Evolutionary conservation across 75 land plant species (phyloP).

Genomic region (Cunninghamia lanceolata): DNA sequence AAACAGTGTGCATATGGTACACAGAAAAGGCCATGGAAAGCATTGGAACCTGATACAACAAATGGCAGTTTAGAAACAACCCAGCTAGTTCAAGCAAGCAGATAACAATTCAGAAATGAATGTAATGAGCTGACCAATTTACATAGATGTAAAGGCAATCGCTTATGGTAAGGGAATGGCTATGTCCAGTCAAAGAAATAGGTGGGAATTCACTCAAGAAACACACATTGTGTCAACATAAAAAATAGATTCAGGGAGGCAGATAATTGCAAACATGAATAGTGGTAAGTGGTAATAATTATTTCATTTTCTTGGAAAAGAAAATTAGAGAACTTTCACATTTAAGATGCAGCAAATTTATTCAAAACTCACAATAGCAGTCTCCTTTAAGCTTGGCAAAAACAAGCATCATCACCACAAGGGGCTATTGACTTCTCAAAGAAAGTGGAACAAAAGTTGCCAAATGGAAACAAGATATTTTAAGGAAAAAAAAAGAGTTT

Average conservation of each 20-base stretch:
- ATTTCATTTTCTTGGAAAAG: neutral
- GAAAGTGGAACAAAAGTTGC: too few species aligned
- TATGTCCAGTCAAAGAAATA: neutral
- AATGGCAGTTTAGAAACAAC: neutral
- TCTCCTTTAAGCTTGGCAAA: neutral
- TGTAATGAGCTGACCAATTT: neutral
- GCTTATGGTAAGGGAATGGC: neutral
- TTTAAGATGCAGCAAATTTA: too few species aligned
- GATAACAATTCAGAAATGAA: neutral
- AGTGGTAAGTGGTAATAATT: neutral
- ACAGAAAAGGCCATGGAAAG: neutral
- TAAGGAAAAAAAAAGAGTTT: neutral
- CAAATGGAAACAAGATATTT: constrained; percentile 3
- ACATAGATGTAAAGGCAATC: neutral
- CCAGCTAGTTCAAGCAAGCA: neutral
- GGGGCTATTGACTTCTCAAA: neutral
- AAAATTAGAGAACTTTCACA: neutral
- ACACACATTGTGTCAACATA: neutral
- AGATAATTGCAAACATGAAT: neutral
- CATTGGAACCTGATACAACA: neutral
- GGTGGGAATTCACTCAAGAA: neutral
- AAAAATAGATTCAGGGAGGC: neutral
- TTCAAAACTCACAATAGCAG: neutral
- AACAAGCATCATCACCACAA: neutral
- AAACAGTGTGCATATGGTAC: neutral